Evolutionary conservation across 345 rosid species (phyloP).

Genomic region (Rhodamnia argentea): DNA sequence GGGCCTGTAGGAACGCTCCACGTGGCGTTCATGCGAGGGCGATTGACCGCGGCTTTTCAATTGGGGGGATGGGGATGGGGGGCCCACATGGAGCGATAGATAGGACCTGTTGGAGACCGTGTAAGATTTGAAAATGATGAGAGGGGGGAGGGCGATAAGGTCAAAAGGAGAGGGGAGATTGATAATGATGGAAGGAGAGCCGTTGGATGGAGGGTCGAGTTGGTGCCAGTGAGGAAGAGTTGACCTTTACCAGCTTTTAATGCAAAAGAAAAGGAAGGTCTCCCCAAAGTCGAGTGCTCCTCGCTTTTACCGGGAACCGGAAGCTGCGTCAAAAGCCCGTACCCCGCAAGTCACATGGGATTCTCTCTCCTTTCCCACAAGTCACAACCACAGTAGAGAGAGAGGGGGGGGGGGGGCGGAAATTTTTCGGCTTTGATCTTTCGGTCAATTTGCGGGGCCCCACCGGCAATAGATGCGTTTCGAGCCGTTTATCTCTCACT

Average conservation of each 20-base stretch:
- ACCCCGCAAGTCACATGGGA: slow-evolving; percentile 40
- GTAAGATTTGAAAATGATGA: not conserved
- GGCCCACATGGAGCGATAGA: slow-evolving; percentile 1
- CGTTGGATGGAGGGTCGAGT: slow-evolving; percentile 31
- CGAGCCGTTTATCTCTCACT: not conserved
- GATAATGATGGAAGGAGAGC: slow-evolving; percentile 4
- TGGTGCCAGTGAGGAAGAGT: slow-evolving; percentile 51
- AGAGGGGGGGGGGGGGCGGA: too few relatives aligned
- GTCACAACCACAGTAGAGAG: not conserved
- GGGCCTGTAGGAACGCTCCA: slow-evolving; percentile 3
- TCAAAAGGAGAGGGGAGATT: slow-evolving; percentile 12
- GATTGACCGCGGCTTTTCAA: slow-evolving; percentile 20
- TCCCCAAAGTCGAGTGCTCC: not conserved
- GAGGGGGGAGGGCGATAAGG: slow-evolving; percentile 8
- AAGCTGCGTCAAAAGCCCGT: slow-evolving; percentile 26
- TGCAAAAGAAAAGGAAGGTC: slow-evolving; percentile 11
- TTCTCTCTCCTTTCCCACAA: not conserved
- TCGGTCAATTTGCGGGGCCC: not conserved
- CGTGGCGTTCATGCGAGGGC: slow-evolving; percentile 11
- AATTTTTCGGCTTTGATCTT: not conserved
- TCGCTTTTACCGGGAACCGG: slow-evolving; percentile 33
- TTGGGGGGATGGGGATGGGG: not conserved
- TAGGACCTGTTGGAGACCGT: slow-evolving; percentile 18
- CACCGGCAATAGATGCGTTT: not conserved
- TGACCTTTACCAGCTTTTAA: slow-evolving; percentile 40